These are phyloP conservation scores for Lentinula aciculospora DNA, from an alignment of 768 basidiomycete species.

Conservation along the genomic window DNA sequence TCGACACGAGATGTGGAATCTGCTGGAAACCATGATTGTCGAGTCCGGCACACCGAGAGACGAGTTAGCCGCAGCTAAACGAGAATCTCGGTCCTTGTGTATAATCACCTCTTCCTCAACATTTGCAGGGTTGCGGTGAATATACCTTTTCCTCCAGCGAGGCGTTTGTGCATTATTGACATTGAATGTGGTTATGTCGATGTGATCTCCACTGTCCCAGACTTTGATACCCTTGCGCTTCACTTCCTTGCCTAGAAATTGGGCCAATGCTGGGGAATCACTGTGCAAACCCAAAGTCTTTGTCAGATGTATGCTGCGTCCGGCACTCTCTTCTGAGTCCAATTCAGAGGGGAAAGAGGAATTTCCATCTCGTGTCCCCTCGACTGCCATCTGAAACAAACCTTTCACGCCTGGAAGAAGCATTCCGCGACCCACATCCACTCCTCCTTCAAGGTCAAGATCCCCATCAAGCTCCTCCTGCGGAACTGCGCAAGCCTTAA, in stretches of 20 bases:
- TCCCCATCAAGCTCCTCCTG: slow-evolving; percentile 14
- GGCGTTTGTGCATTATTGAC: slow-evolving; percentile 2
- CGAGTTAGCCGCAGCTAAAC: not conserved
- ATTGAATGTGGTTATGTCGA: slow-evolving; percentile 24
- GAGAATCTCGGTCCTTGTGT: not conserved
- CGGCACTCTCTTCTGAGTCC: slow-evolving; percentile 8
- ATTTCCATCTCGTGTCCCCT: slow-evolving; percentile 10
- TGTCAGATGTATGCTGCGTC: slow-evolving; percentile 22
- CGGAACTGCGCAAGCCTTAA: slow-evolving; percentile 37
- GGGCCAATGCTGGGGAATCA: slow-evolving; percentile 44
- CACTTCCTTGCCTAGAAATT: slow-evolving; percentile 39
- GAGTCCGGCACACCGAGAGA: not conserved
- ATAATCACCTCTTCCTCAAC: not conserved
- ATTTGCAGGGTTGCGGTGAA: slow-evolving; percentile 22
- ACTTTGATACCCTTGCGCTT: slow-evolving; percentile 37
- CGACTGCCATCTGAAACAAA: slow-evolving; percentile 45
- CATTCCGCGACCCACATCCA: slow-evolving; percentile 37
- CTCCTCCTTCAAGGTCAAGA: slow-evolving; percentile 33
- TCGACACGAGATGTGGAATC: slow-evolving; percentile 46
- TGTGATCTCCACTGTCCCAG: slow-evolving; percentile 28
- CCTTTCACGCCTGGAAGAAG: slow-evolving; percentile 42
- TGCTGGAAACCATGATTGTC: slow-evolving; percentile 23
- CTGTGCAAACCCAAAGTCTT: slow-evolving; percentile 43
- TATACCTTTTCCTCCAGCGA: slow-evolving; percentile 33
- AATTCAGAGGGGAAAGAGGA: slow-evolving; percentile 2